Evolutionary conservation across 2,329 filamentous ascomycete species (phyloP), one percentile per base, ranked within the genome.

Genomic region (Raffaelea deltoideospora): DNA sequence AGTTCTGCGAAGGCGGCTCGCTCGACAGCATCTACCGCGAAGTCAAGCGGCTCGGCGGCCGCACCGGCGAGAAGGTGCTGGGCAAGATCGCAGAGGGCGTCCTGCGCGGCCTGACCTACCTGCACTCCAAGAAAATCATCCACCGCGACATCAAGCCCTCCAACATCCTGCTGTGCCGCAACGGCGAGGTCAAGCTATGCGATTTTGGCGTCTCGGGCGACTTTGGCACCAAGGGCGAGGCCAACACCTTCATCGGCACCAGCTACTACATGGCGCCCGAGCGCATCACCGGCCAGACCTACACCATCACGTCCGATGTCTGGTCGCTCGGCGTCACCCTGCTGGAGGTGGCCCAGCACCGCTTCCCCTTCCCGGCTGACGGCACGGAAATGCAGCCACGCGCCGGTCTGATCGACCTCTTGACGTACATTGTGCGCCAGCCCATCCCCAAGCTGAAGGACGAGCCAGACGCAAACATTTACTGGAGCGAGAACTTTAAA

Each of bases 241-340:
- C 90, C 45, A 95, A 96, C 56, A 98, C 90, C 0, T 98, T 98
- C 53, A 98, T 98, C 53, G 90, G 90, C 44, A 98, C 90, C 11
- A 93, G 84, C 42, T 98, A 96, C 56, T 98, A 98, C 65, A 98
- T 98, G 90, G 90, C 90, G 4, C 90, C 90, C 0, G 90, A 98
- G 58, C 80, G 90, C 36, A 98, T 98, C 55, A 95, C 90, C 2
- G 90, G 90, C 40, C 85, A 96, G 62, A 88, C 81, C 34, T 98
- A 98, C 59, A 98, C 88, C 43, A 98, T 98, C 57, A 98, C 88
- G 3, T 94, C 86, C 8, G 90, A 98, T 49, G 90, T 98, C 39
- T 98, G 90, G 90, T 95, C 87, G 30, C 78, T 94, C 8, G 90
- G 90, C 45, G 90, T 98, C 37, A 96, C 90, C 2, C 62, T 98